A percentile compares a stretch with the other conserved stretches of the same genome.
Evolutionary conservation across 768 basidiomycete species (phyloP).

Genomic region (Coprinellus aureogranulatus): DNA sequence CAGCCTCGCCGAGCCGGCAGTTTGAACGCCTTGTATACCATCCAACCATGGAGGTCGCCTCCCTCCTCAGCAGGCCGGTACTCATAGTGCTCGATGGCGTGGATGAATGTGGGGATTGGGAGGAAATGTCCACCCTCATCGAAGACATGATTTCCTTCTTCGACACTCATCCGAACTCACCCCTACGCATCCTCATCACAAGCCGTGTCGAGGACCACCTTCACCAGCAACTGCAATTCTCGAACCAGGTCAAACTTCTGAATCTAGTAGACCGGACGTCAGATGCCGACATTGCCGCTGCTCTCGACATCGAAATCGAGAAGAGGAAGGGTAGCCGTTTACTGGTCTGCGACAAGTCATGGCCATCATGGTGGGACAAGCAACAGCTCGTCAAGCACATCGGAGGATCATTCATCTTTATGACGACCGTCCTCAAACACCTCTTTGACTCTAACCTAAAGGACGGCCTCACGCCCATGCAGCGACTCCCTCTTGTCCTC

Average conservation of each 20-base stretch:
- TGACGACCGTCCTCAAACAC: not conserved
- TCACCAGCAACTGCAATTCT: no score
- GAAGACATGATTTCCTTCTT: not conserved
- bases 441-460: no score
- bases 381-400: not conserved
- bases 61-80: not conserved
- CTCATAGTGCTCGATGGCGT: conserved; percentile 17
- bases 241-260: not conserved
- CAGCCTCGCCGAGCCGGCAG: not conserved
- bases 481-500: no score
- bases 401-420: not conserved
- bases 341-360: not conserved
- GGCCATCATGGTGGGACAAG: not conserved
- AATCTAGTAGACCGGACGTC: not conserved
- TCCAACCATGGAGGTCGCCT: not conserved
- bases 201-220: not conserved
- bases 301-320: not conserved
- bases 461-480: no score
- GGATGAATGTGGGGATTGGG: conserved; percentile 15
- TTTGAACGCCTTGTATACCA: conserved; percentile 10
- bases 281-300: not conserved
- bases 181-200: not conserved
- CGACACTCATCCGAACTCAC: not conserved
- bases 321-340: not conserved
- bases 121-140: conserved; percentile 9